These are phyloP conservation scores for Verticillium alfalfae DNA, from an alignment of 2,329 filamentous ascomycete genomes.

Conservation along the genomic window DNA sequence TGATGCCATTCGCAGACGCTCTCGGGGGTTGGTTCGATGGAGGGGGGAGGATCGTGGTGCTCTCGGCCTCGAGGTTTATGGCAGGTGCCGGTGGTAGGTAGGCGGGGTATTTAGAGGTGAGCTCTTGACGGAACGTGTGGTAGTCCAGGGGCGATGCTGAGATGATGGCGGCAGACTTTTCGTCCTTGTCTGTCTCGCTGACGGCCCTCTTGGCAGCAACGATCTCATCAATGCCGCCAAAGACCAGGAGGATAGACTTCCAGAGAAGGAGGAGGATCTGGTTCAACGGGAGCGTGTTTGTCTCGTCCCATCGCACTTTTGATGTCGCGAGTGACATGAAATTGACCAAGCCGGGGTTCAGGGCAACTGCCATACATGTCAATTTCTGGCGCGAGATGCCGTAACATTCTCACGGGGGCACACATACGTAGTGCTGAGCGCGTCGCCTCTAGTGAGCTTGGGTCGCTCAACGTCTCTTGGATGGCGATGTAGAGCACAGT, in stretches of 20 bases:
- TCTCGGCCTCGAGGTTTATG: conserved; percentile 82
- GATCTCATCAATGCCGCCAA: conserved; percentile 73
- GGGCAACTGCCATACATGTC: conserved; percentile 33
- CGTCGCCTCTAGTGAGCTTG: conserved; percentile 39
- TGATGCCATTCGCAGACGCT: conserved; percentile 55
- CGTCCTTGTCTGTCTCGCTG: conserved; percentile 51
- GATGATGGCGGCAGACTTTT: conserved; percentile 70
- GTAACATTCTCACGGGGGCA: no score
- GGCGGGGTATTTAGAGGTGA: conserved; percentile 94
- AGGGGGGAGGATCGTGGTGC: conserved; percentile 84
- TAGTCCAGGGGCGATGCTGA: conserved; percentile 94
- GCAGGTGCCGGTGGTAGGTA: conserved; percentile 84
- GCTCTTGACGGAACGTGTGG: conserved; percentile 91
- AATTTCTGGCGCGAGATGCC: conserved; percentile 1
- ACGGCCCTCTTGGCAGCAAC: conserved; percentile 69
- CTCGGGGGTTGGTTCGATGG: conserved; percentile 68
- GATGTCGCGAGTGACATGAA: conserved; percentile 66
- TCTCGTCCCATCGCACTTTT: conserved; percentile 69
- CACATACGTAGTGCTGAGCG: conserved; percentile 46
- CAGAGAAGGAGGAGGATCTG: conserved; percentile 78
- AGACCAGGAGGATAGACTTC: conserved; percentile 83
- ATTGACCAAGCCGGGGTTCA: conserved; percentile 64
- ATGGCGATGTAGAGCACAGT: conserved; percentile 57
- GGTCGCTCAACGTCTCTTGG: conserved; percentile 49
- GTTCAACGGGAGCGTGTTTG: conserved; percentile 49